Evolutionary conservation across 179 eudicot genomes (phyloP).

Genomic region (Spinacia oleracea): DNA sequence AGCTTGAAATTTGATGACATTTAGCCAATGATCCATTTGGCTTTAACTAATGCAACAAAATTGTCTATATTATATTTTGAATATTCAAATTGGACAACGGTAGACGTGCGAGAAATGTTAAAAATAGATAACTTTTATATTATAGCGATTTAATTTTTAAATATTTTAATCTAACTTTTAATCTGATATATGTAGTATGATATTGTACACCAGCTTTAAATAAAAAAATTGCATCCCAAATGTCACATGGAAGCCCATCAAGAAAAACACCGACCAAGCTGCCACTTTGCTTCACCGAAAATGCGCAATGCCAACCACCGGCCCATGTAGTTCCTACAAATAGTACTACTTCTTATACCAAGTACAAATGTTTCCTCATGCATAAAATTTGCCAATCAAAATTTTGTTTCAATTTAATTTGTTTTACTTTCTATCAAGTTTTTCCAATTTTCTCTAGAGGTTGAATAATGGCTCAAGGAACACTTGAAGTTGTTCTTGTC

Average conservation of each 20-base stretch:
- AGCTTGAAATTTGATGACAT: neutral
- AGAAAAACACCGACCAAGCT: neutral
- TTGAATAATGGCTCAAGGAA: conserved; percentile 18
- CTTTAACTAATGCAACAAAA: neutral
- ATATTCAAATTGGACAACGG: neutral
- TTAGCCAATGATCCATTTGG: neutral
- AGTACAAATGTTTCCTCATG: neutral
- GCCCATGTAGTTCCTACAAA: neutral
- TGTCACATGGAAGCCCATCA: conserved; percentile 2
- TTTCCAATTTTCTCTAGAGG: neutral
- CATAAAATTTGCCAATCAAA: neutral
- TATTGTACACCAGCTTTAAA: too few species aligned
- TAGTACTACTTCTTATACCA: too few species aligned
- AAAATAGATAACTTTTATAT: too few species aligned
- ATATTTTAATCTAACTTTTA: too few species aligned
- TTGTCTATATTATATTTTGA: neutral
- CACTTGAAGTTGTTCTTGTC: conserved; percentile 16
- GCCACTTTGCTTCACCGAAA: neutral
- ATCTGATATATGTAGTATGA: too few species aligned
- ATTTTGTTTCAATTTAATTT: neutral
- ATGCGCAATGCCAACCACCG: neutral
- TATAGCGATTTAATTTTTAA: too few species aligned
- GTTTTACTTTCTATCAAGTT: conserved; percentile 1
- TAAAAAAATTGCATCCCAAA: too few species aligned
- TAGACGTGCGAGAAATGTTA: too few species aligned